Evolutionary conservation across 352 stramenopile species (phyloP).

Genomic region (Albugo candida): DNA sequence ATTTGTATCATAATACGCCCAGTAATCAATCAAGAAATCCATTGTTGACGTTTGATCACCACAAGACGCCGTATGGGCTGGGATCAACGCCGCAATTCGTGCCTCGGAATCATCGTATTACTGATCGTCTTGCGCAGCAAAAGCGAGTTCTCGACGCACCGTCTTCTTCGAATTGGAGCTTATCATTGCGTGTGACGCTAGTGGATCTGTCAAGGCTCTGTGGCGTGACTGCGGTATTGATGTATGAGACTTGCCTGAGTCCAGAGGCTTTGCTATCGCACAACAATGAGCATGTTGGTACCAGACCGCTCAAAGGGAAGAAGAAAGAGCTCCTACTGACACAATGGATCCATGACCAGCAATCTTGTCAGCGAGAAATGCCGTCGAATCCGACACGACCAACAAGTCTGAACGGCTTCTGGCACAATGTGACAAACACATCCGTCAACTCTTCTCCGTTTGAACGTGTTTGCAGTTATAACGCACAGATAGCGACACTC

Average conservation of each 20-base stretch:
- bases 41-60: too few relatives aligned
- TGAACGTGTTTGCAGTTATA: background rate
- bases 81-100: too few relatives aligned
- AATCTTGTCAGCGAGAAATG: constrained; percentile 2
- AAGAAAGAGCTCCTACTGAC: constrained; percentile 7
- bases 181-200: constrained; percentile 49
- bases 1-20: too few relatives aligned
- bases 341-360: constrained; percentile 7
- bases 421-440: background rate
- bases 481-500: background rate
- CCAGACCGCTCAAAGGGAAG: background rate
- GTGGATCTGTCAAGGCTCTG: constrained; percentile 59
- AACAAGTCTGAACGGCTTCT: background rate
- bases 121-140: too few relatives aligned
- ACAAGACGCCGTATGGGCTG: too few relatives aligned
- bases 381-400: background rate
- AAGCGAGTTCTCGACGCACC: constrained; percentile 12
- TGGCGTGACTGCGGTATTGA: constrained; percentile 50
- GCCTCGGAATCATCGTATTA: too few relatives aligned
- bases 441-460: background rate
- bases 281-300: background rate
- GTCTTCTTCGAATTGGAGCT: constrained; percentile 26
- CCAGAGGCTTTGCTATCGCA: constrained; percentile 27
- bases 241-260: constrained; percentile 36
- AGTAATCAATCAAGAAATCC: too few relatives aligned